phyloP scores from a whole-genome alignment of 1,284 basidiomycete species.

The Pseudozyma sp. region DNA sequence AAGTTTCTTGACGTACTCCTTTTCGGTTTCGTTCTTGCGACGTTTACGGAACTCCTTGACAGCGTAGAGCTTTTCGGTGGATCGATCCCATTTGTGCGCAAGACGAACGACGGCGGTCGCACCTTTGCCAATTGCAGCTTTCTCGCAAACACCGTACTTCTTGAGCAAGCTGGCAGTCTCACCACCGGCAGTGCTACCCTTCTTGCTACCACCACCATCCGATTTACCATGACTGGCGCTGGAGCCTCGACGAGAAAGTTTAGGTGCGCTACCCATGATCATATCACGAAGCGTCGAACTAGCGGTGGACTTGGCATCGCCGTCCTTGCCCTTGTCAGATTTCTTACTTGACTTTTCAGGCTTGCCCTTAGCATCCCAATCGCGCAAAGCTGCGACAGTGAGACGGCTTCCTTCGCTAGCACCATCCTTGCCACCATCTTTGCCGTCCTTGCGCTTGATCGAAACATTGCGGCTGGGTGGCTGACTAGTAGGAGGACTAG shows the following conservation, averaged over 20 bases:
- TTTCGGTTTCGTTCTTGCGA: slow-evolving; percentile 97
- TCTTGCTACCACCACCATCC: slow-evolving; percentile 60
- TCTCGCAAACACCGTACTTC: slow-evolving; percentile 97
- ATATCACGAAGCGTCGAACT: slow-evolving; percentile 65
- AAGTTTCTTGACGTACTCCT: slow-evolving; percentile 99
- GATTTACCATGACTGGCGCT: slow-evolving; percentile 57
- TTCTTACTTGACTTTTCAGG: slow-evolving; percentile 49
- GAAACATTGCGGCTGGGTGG: slow-evolving; percentile 61
- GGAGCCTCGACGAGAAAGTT: slow-evolving; percentile 62
- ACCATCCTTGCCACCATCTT: slow-evolving; percentile 24
- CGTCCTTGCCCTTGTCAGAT: slow-evolving; percentile 51
- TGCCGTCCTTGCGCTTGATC: slow-evolving; percentile 52
- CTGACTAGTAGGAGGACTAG: slow-evolving; percentile 45
- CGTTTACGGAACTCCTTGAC: slow-evolving; percentile 99
- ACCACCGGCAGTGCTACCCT: slow-evolving; percentile 52
- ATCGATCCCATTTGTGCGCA: slow-evolving; percentile 98
- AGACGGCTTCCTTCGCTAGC: slow-evolving; percentile 49
- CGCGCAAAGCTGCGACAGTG: slow-evolving; percentile 63
- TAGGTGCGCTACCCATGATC: slow-evolving; percentile 66
- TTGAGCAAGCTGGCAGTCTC: slow-evolving; percentile 72
- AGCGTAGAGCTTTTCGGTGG: slow-evolving; percentile 97
- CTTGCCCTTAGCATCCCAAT: slow-evolving; percentile 61
- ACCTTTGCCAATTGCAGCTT: slow-evolving; percentile 95
- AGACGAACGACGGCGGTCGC: slow-evolving; percentile 95
- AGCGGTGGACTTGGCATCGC: slow-evolving; percentile 61